Evolutionary conservation across 352 stramenopile genomes (phyloP), one percentile per base, ranked within the genome.

Genomic region (Pythium sukuiense): DNA sequence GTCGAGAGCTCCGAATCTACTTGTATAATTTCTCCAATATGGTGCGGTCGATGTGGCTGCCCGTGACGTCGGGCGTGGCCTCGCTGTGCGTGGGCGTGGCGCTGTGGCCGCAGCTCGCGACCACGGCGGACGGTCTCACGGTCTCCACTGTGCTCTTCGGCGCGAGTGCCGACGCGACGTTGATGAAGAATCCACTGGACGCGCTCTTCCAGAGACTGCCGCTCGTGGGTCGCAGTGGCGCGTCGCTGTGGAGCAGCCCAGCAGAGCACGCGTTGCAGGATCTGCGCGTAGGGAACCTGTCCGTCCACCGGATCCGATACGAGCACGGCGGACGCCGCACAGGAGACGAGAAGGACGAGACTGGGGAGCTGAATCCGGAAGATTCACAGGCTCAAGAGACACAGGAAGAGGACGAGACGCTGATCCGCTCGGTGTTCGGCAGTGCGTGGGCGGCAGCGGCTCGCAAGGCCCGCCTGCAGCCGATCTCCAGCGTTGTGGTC

Each of bases 241-340:
- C 48, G 43, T 46, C 65, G 6, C 32, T 27, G 39, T 71, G 55
- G 65, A 65, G 45, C 29, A 30, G 24, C 20, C 24, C 59, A 13
- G 45, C 39, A 13, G 53, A 63, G 13, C 54, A 61, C 16, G 33
- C 48, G 26, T 24, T 59, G 32, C 58, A 65, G 26, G 80, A 89
- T 53, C 63, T 91, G n/a, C 59, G 55, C 45, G 54, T 91, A 30
- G 65, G 53, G 59, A 89, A 89, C 63, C 54, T 91, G 46, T 89
- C 80, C 6, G 77, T 87, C 24, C 79, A 89, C 41, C 79, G 79
- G 55, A 71, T 89, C 13, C 77, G 78, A 13, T 89, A 89, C 62
- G 65, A 83, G 35, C 66, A 73, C 26, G 57, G 46, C 5, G 27
- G 33, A 41, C 49, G 50, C 52, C 49, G n/a, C 16, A n/a, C 13